Percentiles rank a stretch among this genome's conserved stretches.
These are phyloP conservation scores for Starmerella apicola DNA, from an alignment of 805 yeast genomes.

Conservation along the genomic window DNA sequence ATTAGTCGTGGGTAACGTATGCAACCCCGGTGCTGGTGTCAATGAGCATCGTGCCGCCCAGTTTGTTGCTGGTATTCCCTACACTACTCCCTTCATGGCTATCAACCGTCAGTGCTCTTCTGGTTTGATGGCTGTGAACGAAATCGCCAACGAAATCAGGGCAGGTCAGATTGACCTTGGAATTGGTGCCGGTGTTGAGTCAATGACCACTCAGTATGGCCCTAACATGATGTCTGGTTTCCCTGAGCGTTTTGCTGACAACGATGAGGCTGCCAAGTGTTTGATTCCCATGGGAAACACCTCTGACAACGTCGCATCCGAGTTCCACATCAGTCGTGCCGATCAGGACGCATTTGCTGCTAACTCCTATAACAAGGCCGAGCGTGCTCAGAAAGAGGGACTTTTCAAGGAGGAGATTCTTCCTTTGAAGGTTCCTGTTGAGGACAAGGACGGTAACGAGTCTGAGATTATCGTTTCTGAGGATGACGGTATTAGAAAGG, in stretches of 20 bases:
- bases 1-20: slow-evolving; percentile 80
- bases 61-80: slow-evolving; percentile 83
- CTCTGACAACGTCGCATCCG: slow-evolving; percentile 74
- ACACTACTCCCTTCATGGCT: slow-evolving; percentile 64
- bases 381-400: slow-evolving; percentile 53
- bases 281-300: slow-evolving; percentile 94
- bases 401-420: slow-evolving; percentile 80
- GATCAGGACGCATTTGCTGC: slow-evolving; percentile 89
- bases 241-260: slow-evolving; percentile 33
- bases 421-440: slow-evolving; percentile 56
- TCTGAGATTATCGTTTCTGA: slow-evolving; percentile 41
- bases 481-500: slow-evolving; percentile 85
- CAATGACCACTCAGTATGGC: slow-evolving; percentile 87
- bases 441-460: slow-evolving; percentile 46
- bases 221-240: slow-evolving; percentile 57
- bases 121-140: slow-evolving; percentile 81
- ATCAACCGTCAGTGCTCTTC: slow-evolving; percentile 92
- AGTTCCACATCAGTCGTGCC: slow-evolving; percentile 49
- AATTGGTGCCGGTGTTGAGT: slow-evolving; percentile 84
- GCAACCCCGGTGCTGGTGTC: slow-evolving; percentile 89
- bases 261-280: slow-evolving; percentile 53
- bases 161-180: slow-evolving; percentile 87
- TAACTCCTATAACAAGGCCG: slow-evolving; percentile 73
- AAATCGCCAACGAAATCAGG: slow-evolving; percentile 76
- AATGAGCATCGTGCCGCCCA: slow-evolving; percentile 88